phyloP scores from a whole-genome alignment of 2,329 filamentous ascomycete species.

The Penicillium sp. region DNA sequence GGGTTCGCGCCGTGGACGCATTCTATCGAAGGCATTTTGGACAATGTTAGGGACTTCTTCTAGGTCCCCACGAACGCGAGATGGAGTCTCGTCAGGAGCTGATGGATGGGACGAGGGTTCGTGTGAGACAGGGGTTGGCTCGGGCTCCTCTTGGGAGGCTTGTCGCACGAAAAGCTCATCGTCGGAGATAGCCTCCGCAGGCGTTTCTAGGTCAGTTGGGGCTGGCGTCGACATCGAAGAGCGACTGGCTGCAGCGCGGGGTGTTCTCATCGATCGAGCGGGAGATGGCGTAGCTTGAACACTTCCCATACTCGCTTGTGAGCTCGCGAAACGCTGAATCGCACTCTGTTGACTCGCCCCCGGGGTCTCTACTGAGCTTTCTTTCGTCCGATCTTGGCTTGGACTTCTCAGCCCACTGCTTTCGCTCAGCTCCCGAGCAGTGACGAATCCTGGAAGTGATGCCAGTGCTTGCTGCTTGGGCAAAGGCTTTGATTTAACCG shows the following conservation, averaged over 20 bases:
- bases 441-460: conserved; percentile 27
- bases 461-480: conserved; percentile 56
- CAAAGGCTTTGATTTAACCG: conserved; percentile 58
- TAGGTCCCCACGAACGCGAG: conserved; percentile 8
- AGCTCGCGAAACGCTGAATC: conserved; percentile 28
- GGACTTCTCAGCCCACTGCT: conserved; percentile 5
- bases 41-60: conserved; percentile 48
- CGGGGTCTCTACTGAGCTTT: conserved; percentile 9
- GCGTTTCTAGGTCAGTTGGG: conserved; percentile 1
- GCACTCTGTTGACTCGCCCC: conserved; percentile 16
- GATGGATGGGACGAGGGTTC: conserved; percentile 18
- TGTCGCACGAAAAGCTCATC: background rate
- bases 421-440: conserved; percentile 17
- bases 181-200: conserved; percentile 2
- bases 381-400: conserved; percentile 1
- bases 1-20: conserved; percentile 62
- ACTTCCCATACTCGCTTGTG: conserved; percentile 20
- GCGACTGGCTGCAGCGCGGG: conserved; percentile 1
- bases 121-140: conserved; percentile 8
- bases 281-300: conserved; percentile 20
- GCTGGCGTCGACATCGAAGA: conserved; percentile 3
- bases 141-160: conserved; percentile 5
- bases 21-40: conserved; percentile 63
- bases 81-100: conserved; percentile 1
- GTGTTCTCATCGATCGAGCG: conserved; percentile 1